Base-by-base conservation (phyloP, 2,329 filamentous ascomycete genomes). In the Gaeumannomyces sp. region DNA sequence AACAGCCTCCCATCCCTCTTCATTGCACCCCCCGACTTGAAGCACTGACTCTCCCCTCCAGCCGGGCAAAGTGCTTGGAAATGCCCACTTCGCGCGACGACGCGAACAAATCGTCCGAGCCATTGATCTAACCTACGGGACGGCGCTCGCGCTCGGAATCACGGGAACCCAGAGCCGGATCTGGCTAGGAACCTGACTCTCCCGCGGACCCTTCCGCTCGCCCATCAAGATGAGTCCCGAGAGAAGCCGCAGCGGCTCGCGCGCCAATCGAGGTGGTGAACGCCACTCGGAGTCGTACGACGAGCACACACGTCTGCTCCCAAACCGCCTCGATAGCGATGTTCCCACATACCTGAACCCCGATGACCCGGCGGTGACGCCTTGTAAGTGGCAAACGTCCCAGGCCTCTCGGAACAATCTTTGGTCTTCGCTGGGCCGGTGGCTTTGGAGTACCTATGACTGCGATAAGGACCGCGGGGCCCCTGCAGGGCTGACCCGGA, bases 351-450 rank as follows among this genome's bases (percentile, higher is more conserved):
- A 89, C 71, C 80, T 93, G 64, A 90, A 89, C 71, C 90, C 90
- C 16, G 89, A 93, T 79, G 90, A 93, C 73, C 91, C 90, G 73
- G 90, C 90, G 69, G 91, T 96, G 76, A 91, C 92, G 3, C 95
- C 95, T 0, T 97, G 45, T 53, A 25, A 53, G 45, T 53, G 45
- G 11, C 2, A 53, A 4, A 53, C 8, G 45, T 10, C 8, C 33
- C 33, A 10, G 8, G 4, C 8, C 33, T 35, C 29, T 35, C 33
- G 13, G 11, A 10, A 4, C 33, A 35, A 6, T 29, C 11, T 14
- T 35, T 35, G 33, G 33, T 13, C 13, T 3, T 35, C 11, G 11
- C 33, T 14, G 4, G 33, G 33, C 38, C 38, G 6, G 4, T 19
- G 38, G 38, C 7, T 19, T 45, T 4, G 4, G 3, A 45, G 38